Base-by-base conservation (phyloP, 192 early-diverging fungal species). In the Coemansia guatemalensis region DNA sequence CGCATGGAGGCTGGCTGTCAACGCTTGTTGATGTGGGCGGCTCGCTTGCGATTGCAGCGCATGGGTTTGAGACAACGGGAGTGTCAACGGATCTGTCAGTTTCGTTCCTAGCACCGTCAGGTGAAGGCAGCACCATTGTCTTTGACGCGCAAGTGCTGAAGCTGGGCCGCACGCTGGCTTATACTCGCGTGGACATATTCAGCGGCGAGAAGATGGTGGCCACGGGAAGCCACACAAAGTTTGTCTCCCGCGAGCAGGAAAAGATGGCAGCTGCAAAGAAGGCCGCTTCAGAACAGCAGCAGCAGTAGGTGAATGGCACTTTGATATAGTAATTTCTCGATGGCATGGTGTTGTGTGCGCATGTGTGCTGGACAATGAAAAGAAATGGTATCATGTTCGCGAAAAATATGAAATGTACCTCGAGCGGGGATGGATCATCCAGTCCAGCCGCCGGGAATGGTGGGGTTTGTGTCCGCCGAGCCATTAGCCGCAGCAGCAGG, bases 1-100 rank as follows among this genome's bases (percentile, higher is more conserved):
- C 81, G 3, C 81, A 83, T n/a, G 81, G 81, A 39, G 81, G 81
- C n/a, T 83, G 81, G 81, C 60, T 83, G 17, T 74, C 75, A 21
- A 75, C 72, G 25, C 55, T 83, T 25, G 81, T 83, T 4, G 81
- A 83, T 22, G 72, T 73, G 5, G 81, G 75, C 22, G 81, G 81
- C 12, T 83, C 81, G 41, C 61, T 83, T 58, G 76, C 75, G 22
- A 53, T 83, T 35, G 81, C 81, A 1, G 54, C 71, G 14, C 65
- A 73, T 27, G 81, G 81, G 9, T 64, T 78, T 48, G 54, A 35
- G 29, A 65, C 60, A 6, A 78, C 75, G 0, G 81, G 81, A 23
- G 81, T 83, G 25, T 83, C 81, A 5, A 74, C 75, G 1, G 81
- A 83, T 48, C 29, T 83, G 57, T 79, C 76, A 1, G 69, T 75